Percentiles rank a stretch among this genome's conserved stretches.
phyloP scores from a whole-genome alignment of 495 filamentous ascomycete species.

The Neurospora intermedia region DNA sequence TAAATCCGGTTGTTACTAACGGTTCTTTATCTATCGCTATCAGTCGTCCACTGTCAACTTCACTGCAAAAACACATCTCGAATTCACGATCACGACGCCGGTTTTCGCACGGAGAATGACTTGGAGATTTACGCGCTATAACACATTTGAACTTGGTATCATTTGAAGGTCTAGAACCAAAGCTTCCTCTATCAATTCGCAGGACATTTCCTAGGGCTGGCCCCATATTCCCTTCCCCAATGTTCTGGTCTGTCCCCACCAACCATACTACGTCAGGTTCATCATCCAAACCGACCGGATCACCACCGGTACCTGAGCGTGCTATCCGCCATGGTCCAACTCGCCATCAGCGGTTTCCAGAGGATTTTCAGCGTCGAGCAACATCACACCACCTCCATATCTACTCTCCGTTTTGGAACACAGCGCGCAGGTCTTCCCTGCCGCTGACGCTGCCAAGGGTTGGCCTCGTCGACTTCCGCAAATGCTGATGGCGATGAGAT shows the following conservation, averaged over 20 bases:
- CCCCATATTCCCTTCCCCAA: not conserved
- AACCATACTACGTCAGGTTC: not conserved
- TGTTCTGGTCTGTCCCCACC: not conserved
- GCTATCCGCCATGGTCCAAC: not conserved
- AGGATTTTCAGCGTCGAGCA: not conserved
- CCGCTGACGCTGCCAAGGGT: not conserved
- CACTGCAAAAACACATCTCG: not conserved
- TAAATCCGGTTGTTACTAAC: not conserved
- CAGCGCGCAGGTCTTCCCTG: not conserved
- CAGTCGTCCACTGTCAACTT: not conserved
- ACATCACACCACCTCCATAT: not conserved
- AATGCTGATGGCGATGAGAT: not conserved
- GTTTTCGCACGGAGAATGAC: not conserved
- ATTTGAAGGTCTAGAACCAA: not conserved
- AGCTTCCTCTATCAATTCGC: not conserved
- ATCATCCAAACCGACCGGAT: not conserved
- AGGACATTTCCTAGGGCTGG: not conserved
- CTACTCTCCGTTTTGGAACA: not conserved
- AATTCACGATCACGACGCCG: not conserved
- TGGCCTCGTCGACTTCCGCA: not conserved
- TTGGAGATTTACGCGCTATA: not conserved
- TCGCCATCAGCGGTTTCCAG: not conserved
- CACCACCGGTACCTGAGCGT: not conserved
- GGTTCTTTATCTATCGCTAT: not conserved
- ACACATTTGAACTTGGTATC: not conserved